phyloP scores from a whole-genome alignment of 2,329 filamentous ascomycete genomes.

The Myriosclerotinia curreyana region DNA sequence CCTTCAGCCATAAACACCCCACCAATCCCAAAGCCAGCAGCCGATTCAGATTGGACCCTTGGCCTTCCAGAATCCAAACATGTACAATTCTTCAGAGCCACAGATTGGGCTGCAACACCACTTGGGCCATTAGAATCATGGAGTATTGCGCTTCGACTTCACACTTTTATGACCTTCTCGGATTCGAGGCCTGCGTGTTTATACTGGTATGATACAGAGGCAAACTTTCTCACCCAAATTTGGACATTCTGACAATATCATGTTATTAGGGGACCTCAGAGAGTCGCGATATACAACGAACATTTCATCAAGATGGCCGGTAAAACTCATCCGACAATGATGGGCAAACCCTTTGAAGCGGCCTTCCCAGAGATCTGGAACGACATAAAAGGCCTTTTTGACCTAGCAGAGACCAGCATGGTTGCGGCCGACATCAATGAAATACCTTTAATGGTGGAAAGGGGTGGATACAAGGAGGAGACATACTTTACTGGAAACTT shows the following conservation, averaged over 20 bases:
- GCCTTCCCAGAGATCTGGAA: conserved; percentile 31
- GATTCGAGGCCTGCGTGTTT: conserved; percentile 31
- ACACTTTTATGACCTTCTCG: conserved; percentile 30
- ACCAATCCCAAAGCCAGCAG: conserved; percentile 6
- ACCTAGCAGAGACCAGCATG: conserved; percentile 27
- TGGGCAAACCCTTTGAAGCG: conserved; percentile 28
- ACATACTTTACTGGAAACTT: conserved; percentile 36
- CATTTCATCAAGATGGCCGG: conserved; percentile 31
- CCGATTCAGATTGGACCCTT: conserved; percentile 29
- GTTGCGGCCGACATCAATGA: conserved; percentile 30
- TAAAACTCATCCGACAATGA: conserved; percentile 31
- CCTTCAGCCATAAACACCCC: neutral
- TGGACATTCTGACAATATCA: conserved; percentile 2
- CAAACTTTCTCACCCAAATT: neutral
- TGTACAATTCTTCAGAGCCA: conserved; percentile 29
- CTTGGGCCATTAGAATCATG: conserved; percentile 31
- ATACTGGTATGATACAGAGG: conserved; percentile 29
- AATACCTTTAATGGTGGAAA: conserved; percentile 32
- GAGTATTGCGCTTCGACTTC: conserved; percentile 28
- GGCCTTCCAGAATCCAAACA: conserved; percentile 30
- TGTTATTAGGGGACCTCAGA: conserved; percentile 29
- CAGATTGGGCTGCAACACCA: conserved; percentile 30
- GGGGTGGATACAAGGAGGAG: conserved; percentile 32
- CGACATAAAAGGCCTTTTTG: conserved; percentile 27
- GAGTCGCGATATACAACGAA: conserved; percentile 35